Conservation (phyloP, 495 filamentous ascomycete genomes). For the Pyrenopolyporus hunteri region DNA sequence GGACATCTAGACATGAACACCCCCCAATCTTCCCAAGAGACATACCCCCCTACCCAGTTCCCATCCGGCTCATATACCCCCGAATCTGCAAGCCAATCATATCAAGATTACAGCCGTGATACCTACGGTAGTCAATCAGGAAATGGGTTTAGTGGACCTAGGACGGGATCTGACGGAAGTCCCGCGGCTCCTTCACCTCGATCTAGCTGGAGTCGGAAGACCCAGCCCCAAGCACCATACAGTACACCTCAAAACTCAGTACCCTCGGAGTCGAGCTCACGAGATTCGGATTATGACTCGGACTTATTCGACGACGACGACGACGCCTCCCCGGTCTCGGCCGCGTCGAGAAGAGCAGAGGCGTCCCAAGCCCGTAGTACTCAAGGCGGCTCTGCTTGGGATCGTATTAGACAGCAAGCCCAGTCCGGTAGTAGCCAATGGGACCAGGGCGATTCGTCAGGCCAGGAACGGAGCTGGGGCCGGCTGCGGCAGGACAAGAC, state of each 20-base stretch:
- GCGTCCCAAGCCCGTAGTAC: background rate
- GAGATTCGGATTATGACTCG: constrained; percentile 33
- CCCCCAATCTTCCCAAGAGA: background rate
- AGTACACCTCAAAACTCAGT: background rate
- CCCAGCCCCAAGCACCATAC: constrained; percentile 2
- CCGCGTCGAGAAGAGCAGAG: constrained; percentile 25
- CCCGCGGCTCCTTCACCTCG: constrained; percentile 4
- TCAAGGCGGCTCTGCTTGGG: constrained; percentile 46
- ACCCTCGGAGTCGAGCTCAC: background rate
- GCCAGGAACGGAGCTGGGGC: constrained; percentile 36
- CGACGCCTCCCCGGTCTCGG: constrained; percentile 50
- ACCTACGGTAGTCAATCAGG: background rate
- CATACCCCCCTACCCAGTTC: background rate
- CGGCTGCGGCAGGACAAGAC: constrained; percentile 38
- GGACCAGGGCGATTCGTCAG: constrained; percentile 39
- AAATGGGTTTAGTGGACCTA: background rate
- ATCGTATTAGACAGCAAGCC: constrained; percentile 44
- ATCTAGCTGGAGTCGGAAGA: constrained; percentile 11
- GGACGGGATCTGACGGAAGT: background rate
- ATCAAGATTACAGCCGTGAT: constrained; percentile 9
- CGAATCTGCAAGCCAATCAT: constrained; percentile 1
- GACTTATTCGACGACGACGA: constrained; percentile 44
- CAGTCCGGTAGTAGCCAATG: constrained; percentile 31
- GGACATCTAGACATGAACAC: background rate
- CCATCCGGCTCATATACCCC: background rate